Base-by-base conservation (phyloP, 163 green algal species). In the Smithsoniella earleae region DNA sequence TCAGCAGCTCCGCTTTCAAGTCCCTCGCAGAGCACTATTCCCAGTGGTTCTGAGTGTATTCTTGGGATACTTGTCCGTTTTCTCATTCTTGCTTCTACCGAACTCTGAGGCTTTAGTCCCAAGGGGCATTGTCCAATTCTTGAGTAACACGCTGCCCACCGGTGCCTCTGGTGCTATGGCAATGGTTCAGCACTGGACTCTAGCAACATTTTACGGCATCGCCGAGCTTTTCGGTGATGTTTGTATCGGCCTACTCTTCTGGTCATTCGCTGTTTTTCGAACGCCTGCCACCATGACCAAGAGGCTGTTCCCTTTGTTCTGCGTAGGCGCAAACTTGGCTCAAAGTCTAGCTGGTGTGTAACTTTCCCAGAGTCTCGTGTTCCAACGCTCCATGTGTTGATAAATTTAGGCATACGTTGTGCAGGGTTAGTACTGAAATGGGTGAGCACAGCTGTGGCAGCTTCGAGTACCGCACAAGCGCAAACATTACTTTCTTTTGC, bases 211-310 rank as follows among this genome's bases (percentile, higher is more conserved):
- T 78, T 98, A 96, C 80, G 92, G 88, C 78, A 76, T 86, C 45
- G 73, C 74, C 31, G 93, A 98, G 88, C 85, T 98, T 18, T 98
- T 90, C 91, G 92, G 92, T 4, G 92, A 98, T 74, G 87, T 96
- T 1, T 89, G 91, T 73, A 84, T 97, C 73, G 89, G 84, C 55
- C 85, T 98, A 76, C 86, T 97, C 44, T 97, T 97, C 79, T 97
- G 91, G 92, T 87, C 86, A 5, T 81, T 97, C 34, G 93, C 93
- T 63, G 97, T 97, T 73, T 90, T 97, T 74, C 96, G 85, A 13
- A 98, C 93, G 2, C 83, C 58, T 40, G 77, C 95, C 33, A 73
- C 89, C 18, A 87, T 96, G 74, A 91, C 90, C 1, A 82, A 85
- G 8, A 81, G 91, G 46, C 80, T 97, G 13, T 97, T 96, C 81